Base-by-base conservation (phyloP, 2,329 filamentous ascomycete genomes). In the Ophiobolus disseminans region DNA sequence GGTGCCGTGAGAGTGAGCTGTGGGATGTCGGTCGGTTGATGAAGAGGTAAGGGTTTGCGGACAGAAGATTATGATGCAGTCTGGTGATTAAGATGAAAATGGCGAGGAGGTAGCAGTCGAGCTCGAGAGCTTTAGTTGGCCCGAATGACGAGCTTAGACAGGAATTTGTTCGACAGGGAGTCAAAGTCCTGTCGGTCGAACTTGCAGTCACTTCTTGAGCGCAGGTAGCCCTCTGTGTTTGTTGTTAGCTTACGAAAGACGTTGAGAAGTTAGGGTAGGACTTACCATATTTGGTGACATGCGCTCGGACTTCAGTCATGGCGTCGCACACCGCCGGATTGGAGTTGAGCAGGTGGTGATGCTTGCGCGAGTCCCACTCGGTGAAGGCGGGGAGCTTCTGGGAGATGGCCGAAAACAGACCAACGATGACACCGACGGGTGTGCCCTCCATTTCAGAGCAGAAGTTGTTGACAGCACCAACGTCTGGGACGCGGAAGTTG, bases 401-500 rank as follows among this genome's bases (percentile, higher is more conserved):
- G 1, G 92, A 97, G 71, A 97, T 97, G 75, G 93, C 93, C 65
- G 96, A 91, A 86, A 97, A 97, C 22, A 97, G 84, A 36, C 93
- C 93, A 57, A 96, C 91, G 66, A 97, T 96, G 65, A 97, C 93
- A 64, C 93, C 93, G 32, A 97, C 92, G 0, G 93, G 93, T 6
- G 89, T 96, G 8, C 89, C 90, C 79, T 97, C 93, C 93, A 97
- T 97, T 70, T 97, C 93, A 49, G 80, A 85, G 80, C 92, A 97
- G 81, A 97, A 97, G 78, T 96, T 96, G 69, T 93, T 86, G 55
- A 96, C 92, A 4, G 89, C 88, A 40, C 83, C 81, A 44, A 88
- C 83, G 72, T 97, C 92, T 4, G 90, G 91, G 3, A 95, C 87
- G 42, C 93, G 89, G 82, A 96, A 97, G 77, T 96, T 90, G 81